phyloP scores from a whole-genome alignment of 2,329 filamentous ascomycete genomes.

The Cladobotryum protrusum region DNA sequence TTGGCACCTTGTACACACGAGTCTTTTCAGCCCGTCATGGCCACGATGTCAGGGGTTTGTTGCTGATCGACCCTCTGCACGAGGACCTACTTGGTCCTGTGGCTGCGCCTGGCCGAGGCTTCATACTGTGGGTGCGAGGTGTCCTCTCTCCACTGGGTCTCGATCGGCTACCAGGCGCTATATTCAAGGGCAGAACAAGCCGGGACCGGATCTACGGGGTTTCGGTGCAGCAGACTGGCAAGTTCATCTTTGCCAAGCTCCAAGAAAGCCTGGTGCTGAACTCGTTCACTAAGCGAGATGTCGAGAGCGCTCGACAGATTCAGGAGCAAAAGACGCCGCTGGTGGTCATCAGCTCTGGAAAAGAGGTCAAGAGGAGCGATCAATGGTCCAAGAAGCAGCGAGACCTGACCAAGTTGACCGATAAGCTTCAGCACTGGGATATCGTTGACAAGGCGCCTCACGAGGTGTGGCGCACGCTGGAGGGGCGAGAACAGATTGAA shows the following conservation, averaged over 20 bases:
- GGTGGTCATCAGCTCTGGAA: conserved; percentile 75
- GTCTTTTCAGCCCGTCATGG: conserved; percentile 85
- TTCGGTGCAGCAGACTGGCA: conserved; percentile 71
- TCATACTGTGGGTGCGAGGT: conserved; percentile 80
- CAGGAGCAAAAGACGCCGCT: conserved; percentile 71
- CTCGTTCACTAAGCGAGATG: conserved; percentile 77
- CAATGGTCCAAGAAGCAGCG: conserved; percentile 81
- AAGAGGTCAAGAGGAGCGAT: conserved; percentile 57
- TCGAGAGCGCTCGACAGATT: conserved; percentile 70
- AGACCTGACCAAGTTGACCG: conserved; percentile 73
- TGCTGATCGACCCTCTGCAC: conserved; percentile 84
- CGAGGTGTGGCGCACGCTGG: conserved; percentile 71
- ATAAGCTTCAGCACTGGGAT: conserved; percentile 77
- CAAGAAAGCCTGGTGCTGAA: conserved; percentile 88
- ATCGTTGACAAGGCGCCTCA: conserved; percentile 79
- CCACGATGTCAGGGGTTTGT: conserved; percentile 65
- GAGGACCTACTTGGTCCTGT: conserved; percentile 73
- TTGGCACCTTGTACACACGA: conserved; percentile 82
- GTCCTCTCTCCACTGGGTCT: conserved; percentile 82
- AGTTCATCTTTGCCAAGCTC: conserved; percentile 81
- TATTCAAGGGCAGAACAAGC: conserved; percentile 74
- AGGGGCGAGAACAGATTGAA: conserved; percentile 71
- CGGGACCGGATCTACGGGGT: conserved; percentile 81
- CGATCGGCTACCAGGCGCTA: conserved; percentile 69
- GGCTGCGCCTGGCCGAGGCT: conserved; percentile 63